These are phyloP conservation scores for Linderniella brevidens DNA, from an alignment of 257 asterid species.

Conservation along the genomic window DNA sequence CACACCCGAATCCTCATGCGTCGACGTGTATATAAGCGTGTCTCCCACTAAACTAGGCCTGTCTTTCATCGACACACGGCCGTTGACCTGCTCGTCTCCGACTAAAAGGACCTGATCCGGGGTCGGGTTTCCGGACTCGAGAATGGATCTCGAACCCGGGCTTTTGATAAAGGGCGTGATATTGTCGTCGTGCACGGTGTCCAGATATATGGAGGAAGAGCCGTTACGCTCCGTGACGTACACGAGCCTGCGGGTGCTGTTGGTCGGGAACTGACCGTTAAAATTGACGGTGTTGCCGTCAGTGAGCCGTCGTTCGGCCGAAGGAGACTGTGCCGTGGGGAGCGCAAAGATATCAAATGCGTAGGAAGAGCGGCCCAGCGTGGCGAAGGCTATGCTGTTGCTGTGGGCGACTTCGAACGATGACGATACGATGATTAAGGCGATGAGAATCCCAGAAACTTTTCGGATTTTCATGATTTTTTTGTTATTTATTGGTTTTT, in stretches of 20 bases:
- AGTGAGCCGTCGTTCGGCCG: conserved; percentile 40
- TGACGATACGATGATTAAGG: no score
- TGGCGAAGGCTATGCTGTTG: conserved; percentile 38
- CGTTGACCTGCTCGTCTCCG: conserved; percentile 18
- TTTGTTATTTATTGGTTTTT: no score
- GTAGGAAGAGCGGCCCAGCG: conserved; percentile 55
- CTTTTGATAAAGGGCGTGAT: no score
- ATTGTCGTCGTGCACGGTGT: conserved; percentile 15
- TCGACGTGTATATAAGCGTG: conserved; percentile 53
- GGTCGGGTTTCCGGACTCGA: conserved; percentile 16
- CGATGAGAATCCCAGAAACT: no score
- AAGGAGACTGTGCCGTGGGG: conserved; percentile 10
- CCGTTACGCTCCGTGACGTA: conserved; percentile 79
- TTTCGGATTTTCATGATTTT: no score
- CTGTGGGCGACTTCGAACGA: not conserved
- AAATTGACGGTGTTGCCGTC: conserved; percentile 68
- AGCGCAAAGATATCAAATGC: conserved; percentile 57
- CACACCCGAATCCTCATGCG: conserved; percentile 60
- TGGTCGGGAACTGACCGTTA: conserved; percentile 54
- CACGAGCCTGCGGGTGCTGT: conserved; percentile 19
- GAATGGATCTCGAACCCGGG: conserved; percentile 21
- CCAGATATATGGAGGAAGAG: conserved; percentile 36
- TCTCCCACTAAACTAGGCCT: conserved; percentile 52
- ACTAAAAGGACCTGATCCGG: conserved; percentile 43
- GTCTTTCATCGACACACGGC: conserved; percentile 60